Base-by-base conservation (phyloP, 148 eudicot species). In the Rhododendron molle region DNA sequence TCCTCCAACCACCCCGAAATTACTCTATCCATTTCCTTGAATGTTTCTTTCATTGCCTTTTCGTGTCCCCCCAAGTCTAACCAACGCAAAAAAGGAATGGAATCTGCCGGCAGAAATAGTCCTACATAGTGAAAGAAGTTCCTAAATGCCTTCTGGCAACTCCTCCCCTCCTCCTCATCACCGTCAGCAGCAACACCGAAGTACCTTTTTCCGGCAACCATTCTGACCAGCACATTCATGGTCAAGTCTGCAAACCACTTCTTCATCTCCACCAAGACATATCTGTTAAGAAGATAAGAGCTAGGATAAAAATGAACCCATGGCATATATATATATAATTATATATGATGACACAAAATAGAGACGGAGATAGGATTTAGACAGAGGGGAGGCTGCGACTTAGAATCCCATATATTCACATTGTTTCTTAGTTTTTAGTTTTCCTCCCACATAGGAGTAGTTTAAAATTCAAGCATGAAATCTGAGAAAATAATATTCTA, bases 61-160 rank as follows among this genome's bases (percentile, higher is more conserved):
- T 79, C 88, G 12, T 83, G 43, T 9, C 88, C 86, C 8, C 86
- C 88, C 81, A 83, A 50, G 52, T 87, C 86, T 3, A 87, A n/a
- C 86, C 88, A 80, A 10, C 80, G 18, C 18, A 84, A 36, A 52
- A 83, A 67, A 12, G 88, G 88, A 67, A 83, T 7, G 14, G 78
- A 34, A n/a, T 83, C 85, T 0, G 58, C 32, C 11, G 7, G 43
- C 58, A 46, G 20, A 83, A 69, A 67, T 13, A 69, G 0, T 36
- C 85, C 85, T 38, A 10, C 0, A 0, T 14, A 30, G 26, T 44
- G 15, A 46, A 83, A 83, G 58, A 67, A 69, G 23, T 83, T 4
- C 40, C 26, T 83, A 0, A 83, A 8, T 4, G 13, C 58, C 58
- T 69, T 83, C 78, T 83, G 58, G 58, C 14, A 44, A 0, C 49